Base-by-base conservation (phyloP, 2,329 filamentous ascomycete species). In the Fusarium guadeloupense region DNA sequence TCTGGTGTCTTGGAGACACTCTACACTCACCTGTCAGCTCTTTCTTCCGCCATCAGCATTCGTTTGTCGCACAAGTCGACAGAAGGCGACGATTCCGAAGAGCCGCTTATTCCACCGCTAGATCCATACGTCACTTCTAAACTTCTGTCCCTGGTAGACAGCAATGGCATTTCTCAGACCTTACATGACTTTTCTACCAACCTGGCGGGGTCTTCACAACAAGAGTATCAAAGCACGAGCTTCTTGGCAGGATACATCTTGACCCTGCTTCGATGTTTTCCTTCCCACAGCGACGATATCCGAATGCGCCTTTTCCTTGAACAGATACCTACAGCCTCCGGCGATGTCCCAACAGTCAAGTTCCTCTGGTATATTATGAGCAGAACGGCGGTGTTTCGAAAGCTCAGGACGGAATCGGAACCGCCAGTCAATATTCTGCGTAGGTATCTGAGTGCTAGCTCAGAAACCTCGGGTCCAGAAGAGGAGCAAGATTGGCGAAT, bases 281-380 rank as follows among this genome's bases (percentile, higher is more conserved):
- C 94, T 9, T 80, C 83, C 7, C 84, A 87, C 55, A 89, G 88
- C 4, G 93, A 97, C 70, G 93, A 97, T 55, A 96, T 97, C 57
- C 89, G 93, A 19, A 96, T 98, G 92, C 94, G 92, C 78, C 80
- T 98, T 1, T 98, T 95, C 71, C 82, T 95, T 34, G 73, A 74
- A 21, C 64, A 76, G 46, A 76, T 78, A 13, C 73, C 74, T 16
- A 72, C 71, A 4, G 19, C 62, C 6, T 59, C 66, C 5, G 91
- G 92, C 0, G 86, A 89, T 37, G 81, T 90, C 5, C 76, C 81
- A 3, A 77, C 70, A 45, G 74, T 69, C 64, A 77, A 89, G 66
- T 97, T 92, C 70, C 91, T 98, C 66, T 97, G 95, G 92, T 83
- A 89, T 48, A 83, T 78, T 28, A 81, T 80, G 68, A 78, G 73